Base-by-base conservation (phyloP, 495 filamentous ascomycete species). In the Ascodesmis nigricans region DNA sequence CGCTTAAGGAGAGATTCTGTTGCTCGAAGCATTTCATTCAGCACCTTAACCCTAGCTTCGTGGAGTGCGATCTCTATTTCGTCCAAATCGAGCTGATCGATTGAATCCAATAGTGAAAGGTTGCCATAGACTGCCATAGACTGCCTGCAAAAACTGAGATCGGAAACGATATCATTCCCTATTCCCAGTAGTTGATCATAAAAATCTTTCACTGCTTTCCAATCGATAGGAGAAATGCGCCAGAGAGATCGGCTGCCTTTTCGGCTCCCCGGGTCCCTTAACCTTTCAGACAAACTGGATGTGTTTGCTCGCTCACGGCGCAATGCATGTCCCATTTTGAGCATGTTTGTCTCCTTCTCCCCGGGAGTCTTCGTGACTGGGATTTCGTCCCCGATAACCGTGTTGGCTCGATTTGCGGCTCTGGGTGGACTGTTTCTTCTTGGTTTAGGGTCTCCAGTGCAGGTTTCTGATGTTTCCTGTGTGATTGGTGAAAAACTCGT, bases 1-100 rank as follows among this genome's bases (percentile, higher is more conserved):
- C 84, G 69, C 46, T 82, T 91, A n/a, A 92, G 58, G 29, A 92
- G 56, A 42, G 61, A 76, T 52, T 93, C 83, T 1, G 69, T 76
- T 11, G 78, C 75, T 51, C 87, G 91, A 31, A 93, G 55, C 3
- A 93, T 61, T 3, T 69, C 65, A 32, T 67, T 56, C 29, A 75
- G 72, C 25, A 70, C 54, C 39, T 82, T 75, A 27, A 65, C 50
- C 44, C 75, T 69, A 9, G 73, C 77, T 24, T 75, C 66, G n/a
- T 60, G 52, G 5, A 78, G 56, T 22, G 76, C 62, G 14, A 58
- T 53, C 38, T 74, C 67, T 25, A 83, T 57, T 19, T 65, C 54
- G 21, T 57, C 50, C 2, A 54, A 43, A 33, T 59, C 51, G 5
- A 53, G 49, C 1, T 53, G 28, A 16, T 46, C 22, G 17, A 37